Conservation (phyloP, 2,329 filamentous ascomycete species). For the Neoarthrinium moseri region DNA sequence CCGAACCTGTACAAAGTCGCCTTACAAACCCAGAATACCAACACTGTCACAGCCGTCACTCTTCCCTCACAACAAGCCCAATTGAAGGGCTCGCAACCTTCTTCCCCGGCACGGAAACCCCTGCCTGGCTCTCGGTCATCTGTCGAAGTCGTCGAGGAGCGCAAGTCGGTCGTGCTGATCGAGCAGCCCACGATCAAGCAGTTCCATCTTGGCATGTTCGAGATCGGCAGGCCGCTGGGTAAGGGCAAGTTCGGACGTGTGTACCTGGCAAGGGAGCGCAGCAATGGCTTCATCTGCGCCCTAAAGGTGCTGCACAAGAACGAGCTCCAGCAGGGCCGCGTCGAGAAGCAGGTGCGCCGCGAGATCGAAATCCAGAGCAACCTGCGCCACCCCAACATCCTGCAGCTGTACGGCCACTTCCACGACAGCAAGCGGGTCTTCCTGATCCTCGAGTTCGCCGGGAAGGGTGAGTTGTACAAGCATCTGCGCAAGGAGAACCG, state of each 20-base stretch:
- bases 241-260: constrained; percentile 88
- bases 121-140: constrained; percentile 38
- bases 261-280: constrained; percentile 78
- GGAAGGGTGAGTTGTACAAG: constrained; percentile 85
- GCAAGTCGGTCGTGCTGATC: constrained; percentile 49
- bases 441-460: constrained; percentile 82
- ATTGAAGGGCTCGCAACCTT: constrained; percentile 41
- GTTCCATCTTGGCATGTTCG: constrained; percentile 91
- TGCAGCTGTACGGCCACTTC: constrained; percentile 83
- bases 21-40: constrained; percentile 74
- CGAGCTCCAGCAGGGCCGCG: constrained; percentile 72
- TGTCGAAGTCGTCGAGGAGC: constrained; percentile 51
- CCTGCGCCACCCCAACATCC: constrained; percentile 80
- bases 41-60: constrained; percentile 63
- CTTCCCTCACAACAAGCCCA: constrained; percentile 66
- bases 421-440: constrained; percentile 88
- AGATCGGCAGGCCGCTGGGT: constrained; percentile 81
- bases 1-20: constrained; percentile 85
- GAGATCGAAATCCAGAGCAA: constrained; percentile 91
- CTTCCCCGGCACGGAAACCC: constrained; percentile 54
- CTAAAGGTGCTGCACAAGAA: constrained; percentile 85
- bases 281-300: constrained; percentile 78
- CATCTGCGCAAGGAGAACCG: constrained; percentile 74
- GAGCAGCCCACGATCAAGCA: constrained; percentile 60
- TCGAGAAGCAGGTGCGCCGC: constrained; percentile 83